Conservation (phyloP, 441 rosid species). For the Corymbia calophylla region DNA sequence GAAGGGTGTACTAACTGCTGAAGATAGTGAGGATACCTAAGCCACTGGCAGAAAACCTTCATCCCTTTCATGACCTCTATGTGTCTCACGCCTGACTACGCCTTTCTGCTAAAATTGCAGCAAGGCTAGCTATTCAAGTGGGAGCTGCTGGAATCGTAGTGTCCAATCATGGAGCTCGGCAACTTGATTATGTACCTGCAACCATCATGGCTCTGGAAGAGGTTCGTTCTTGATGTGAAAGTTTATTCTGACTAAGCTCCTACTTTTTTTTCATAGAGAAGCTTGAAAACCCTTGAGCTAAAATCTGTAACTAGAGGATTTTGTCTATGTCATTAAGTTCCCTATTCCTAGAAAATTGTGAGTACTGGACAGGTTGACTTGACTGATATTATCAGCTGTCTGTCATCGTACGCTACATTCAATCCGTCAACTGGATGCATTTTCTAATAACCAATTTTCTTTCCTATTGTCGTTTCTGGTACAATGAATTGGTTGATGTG, state of each 20-base stretch:
- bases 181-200: constrained; percentile 89
- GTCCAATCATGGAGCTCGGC: constrained; percentile 93
- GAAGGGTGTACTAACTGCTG: constrained; percentile 86
- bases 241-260: background rate
- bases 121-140: constrained; percentile 55
- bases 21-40: constrained; percentile 46
- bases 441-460: background rate
- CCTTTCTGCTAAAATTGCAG: constrained; percentile 31
- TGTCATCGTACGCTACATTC: background rate
- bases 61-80: background rate
- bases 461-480: background rate
- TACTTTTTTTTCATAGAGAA: background rate
- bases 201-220: constrained; percentile 85
- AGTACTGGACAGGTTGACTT: background rate
- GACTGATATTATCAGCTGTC: background rate
- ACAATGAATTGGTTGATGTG: background rate
- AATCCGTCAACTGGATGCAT: background rate
- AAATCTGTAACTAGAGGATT: background rate
- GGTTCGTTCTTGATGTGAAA: constrained; percentile 21
- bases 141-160: constrained; percentile 93
- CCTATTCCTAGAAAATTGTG: background rate
- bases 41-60: background rate
- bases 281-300: background rate
- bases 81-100: background rate
- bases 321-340: background rate